Conservation (phyloP, 1,139 yeast species). For the Geotrichum candidum region DNA sequence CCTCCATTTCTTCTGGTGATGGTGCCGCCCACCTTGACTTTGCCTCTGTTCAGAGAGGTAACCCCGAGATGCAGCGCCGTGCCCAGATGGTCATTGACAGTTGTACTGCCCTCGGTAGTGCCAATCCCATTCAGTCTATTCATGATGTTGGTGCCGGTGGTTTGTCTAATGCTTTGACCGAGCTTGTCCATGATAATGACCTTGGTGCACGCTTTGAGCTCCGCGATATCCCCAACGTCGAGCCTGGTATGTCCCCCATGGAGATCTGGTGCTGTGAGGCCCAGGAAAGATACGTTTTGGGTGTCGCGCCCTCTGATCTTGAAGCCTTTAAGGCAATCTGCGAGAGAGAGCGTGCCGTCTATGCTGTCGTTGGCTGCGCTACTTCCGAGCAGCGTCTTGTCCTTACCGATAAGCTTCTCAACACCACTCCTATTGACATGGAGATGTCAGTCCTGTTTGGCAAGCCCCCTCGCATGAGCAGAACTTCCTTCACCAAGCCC, state of each 20-base stretch:
- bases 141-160: constrained; percentile 99
- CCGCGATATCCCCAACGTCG: constrained; percentile 83
- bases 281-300: constrained; percentile 95
- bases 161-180: constrained; percentile 92
- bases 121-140: constrained; percentile 87
- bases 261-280: constrained; percentile 99
- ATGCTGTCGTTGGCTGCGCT: constrained; percentile 92
- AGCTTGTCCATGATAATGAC: constrained; percentile 92
- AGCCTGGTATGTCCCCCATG: constrained; percentile 99
- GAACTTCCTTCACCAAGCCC: constrained; percentile 62
- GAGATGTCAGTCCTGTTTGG: constrained; percentile 97
- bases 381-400: constrained; percentile 79
- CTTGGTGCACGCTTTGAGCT: constrained; percentile 91
- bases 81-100: constrained; percentile 97
- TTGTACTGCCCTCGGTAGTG: constrained; percentile 75
- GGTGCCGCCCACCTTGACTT: constrained; percentile 93
- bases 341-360: constrained; percentile 93
- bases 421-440: constrained; percentile 83
- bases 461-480: constrained; percentile 92
- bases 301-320: constrained; percentile 77
- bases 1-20: constrained; percentile 90
- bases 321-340: constrained; percentile 71
- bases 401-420: constrained; percentile 70
- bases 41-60: constrained; percentile 98
- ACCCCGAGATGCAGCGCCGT: constrained; percentile 98